These are phyloP conservation scores for Pichia eremophila DNA, from an alignment of 805 yeast species.

Conservation along the genomic window DNA sequence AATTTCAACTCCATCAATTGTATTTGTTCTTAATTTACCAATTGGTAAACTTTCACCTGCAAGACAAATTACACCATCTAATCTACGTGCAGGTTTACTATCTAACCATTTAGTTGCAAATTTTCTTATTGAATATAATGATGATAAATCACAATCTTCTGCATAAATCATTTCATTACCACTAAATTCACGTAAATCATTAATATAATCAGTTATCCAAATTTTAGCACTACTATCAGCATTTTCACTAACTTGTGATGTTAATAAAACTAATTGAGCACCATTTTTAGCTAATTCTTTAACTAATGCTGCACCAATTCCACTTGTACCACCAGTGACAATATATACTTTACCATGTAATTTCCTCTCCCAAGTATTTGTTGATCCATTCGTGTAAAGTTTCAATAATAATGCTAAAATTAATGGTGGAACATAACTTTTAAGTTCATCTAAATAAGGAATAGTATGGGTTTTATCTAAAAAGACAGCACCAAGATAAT, in stretches of 20 bases:
- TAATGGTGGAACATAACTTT: conserved; percentile 47
- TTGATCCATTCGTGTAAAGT: conserved; percentile 67
- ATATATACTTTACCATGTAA: conserved; percentile 82
- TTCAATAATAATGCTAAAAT: conserved; percentile 43
- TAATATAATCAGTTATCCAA: conserved; percentile 75
- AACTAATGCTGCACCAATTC: conserved; percentile 73
- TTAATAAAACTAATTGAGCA: conserved; percentile 74
- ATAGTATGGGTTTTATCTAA: conserved; percentile 65
- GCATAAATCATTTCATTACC: conserved; percentile 73
- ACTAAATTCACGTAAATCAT: conserved; percentile 63
- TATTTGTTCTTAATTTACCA: conserved; percentile 51
- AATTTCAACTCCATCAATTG: conserved; percentile 76
- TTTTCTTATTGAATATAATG: conserved; percentile 66
- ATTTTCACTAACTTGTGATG: conserved; percentile 42
- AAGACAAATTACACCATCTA: conserved; percentile 83
- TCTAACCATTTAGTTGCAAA: conserved; percentile 95
- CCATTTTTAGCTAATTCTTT: conserved; percentile 70
- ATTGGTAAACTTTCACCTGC: conserved; percentile 79
- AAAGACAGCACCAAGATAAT: conserved; percentile 60
- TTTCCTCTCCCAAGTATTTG: conserved; percentile 88
- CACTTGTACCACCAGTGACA: conserved; percentile 91
- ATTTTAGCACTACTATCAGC: conserved; percentile 27
- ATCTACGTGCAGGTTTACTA: conserved; percentile 78
- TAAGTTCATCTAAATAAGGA: conserved; percentile 64
- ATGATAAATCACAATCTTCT: conserved; percentile 78